Evolutionary conservation across 2,329 filamentous ascomycete genomes (phyloP).

Genomic region (Colletotrichum chrysophilum): DNA sequence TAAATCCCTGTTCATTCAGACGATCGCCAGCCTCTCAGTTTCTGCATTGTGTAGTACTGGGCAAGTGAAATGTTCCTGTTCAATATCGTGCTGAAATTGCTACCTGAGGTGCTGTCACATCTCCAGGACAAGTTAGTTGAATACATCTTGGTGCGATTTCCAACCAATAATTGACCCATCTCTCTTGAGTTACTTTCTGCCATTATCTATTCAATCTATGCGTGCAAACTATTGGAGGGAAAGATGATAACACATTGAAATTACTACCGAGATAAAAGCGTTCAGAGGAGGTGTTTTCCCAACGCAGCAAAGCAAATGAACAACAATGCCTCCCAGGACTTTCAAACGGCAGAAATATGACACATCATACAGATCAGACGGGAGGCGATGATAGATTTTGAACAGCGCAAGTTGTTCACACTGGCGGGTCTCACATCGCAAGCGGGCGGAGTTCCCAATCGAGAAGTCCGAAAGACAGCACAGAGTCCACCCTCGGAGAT

Average conservation of each 20-base stretch:
- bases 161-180: rapidly evolving
- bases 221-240: rapidly evolving
- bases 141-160: background rate
- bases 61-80: background rate
- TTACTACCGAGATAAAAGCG: background rate
- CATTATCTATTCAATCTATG: rapidly evolving
- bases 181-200: background rate
- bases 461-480: background rate
- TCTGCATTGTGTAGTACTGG: background rate
- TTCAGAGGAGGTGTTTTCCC: background rate
- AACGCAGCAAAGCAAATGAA: background rate
- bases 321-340: rapidly evolving
- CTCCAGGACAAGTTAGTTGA: background rate
- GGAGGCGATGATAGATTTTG: rapidly evolving
- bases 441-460: background rate
- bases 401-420: background rate
- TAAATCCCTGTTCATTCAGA: background rate
- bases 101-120: background rate
- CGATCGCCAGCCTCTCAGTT: background rate
- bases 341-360: background rate
- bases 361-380: background rate
- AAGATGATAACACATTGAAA: background rate
- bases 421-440: background rate
- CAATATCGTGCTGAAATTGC: background rate
- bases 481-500: background rate